Base-by-base conservation (phyloP, 2,329 filamentous ascomycete genomes). In the Biscogniauxia sp. region DNA sequence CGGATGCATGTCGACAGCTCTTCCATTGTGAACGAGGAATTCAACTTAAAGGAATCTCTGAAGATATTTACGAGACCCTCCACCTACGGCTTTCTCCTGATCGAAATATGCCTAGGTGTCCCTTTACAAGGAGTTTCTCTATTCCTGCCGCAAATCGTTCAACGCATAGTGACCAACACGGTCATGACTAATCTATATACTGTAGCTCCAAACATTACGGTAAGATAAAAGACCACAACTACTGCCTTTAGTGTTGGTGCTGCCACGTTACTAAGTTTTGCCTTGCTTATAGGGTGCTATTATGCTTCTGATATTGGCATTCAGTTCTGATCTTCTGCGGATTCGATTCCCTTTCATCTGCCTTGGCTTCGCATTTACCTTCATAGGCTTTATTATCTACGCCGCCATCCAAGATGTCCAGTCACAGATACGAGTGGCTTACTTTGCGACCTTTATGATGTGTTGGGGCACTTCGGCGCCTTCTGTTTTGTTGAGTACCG, bases 371-470 rank as follows among this genome's bases (percentile, higher is more conserved):
- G 73, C 85, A 1, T 85, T 94, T 66, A 92, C 90, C 0, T 90
- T 93, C 69, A 82, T 84, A 54, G 91, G 91, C 4, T 92, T 94
- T 77, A 85, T 93, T 73, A 90, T 94, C 70, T 93, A 90, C 67
- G 88, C 89, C 0, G 81, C 87, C 20, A 88, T 94, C 60, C 76
- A 85, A 26, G 81, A 88, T 66, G 85, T 92, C 17, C 73, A 84
- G 45, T 68, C 77, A 3, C 78, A 89, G 49, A 73, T 89, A n/a
- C 80, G 82, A 3, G 79, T 92, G 1, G 90, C 89, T 0, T 93
- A 93, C 70, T 92, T 87, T 65, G 88, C 89, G 5, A 87, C 84
- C 58, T 93, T 93, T 73, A 90, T 93, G 88, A 92, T 93, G 88
- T 89, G 87, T 11, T 92, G 89, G 87, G 90, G 90, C 17, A 92